These are phyloP conservation scores for Kokia cookei DNA, from an alignment of 441 rosid species.

Conservation along the genomic window DNA sequence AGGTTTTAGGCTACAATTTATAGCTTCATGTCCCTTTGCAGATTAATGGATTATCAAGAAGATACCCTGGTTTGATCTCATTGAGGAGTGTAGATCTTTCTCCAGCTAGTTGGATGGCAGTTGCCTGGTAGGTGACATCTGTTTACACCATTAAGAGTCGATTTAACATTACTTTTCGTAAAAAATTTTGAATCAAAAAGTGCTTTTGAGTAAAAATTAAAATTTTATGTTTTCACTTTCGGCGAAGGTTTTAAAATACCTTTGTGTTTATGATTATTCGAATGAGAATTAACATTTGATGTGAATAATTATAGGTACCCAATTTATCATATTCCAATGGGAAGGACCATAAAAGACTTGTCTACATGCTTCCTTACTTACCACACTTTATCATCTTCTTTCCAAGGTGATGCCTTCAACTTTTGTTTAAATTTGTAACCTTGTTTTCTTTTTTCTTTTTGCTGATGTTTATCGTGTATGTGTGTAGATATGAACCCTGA, in stretches of 20 bases:
- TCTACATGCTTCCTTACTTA: constrained; percentile 92
- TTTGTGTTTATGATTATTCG: not conserved
- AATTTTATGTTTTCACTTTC: no score
- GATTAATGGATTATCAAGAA: constrained; percentile 66
- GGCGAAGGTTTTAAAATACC: no score
- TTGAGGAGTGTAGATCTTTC: constrained; percentile 95
- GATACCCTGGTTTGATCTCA: constrained; percentile 74
- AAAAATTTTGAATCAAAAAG: no score
- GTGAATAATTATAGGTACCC: constrained; percentile 58
- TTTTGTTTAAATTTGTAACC: not conserved
- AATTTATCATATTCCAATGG: constrained; percentile 96
- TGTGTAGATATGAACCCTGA: constrained; percentile 56
- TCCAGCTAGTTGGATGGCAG: constrained; percentile 99
- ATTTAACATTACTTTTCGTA: no score
- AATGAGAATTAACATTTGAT: not conserved
- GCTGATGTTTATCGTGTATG: not conserved
- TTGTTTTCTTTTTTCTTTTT: no score
- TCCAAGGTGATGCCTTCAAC: constrained; percentile 51
- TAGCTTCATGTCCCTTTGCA: constrained; percentile 23
- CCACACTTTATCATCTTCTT: constrained; percentile 91
- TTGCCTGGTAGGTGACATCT: constrained; percentile 52
- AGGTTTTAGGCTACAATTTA: not conserved
- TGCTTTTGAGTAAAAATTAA: no score
- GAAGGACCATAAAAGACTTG: constrained; percentile 88
- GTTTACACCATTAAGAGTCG: no score